Conservation (phyloP, 169 alveolate genomes). For the Plasmodium inui region DNA sequence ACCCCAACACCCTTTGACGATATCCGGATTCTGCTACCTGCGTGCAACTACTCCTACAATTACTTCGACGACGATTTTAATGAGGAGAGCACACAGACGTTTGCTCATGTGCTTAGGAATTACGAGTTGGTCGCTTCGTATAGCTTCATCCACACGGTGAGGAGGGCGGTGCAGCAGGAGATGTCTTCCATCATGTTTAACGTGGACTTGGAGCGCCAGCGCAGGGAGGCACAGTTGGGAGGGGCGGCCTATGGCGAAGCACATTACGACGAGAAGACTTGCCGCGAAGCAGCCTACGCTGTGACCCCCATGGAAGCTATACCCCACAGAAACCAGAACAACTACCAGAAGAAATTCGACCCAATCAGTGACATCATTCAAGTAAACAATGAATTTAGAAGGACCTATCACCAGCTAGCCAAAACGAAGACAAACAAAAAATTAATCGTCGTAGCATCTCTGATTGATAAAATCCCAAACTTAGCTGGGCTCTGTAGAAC, state of each 20-base stretch:
- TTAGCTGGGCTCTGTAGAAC: constrained; percentile 94
- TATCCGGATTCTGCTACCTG: constrained; percentile 31
- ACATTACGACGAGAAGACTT: no score
- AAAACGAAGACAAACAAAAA: constrained; percentile 79
- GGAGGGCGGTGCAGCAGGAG: constrained; percentile 45
- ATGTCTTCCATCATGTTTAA: constrained; percentile 32
- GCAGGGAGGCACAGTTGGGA: neutral
- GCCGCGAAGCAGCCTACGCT: no score
- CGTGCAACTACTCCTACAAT: constrained; percentile 28
- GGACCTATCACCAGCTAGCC: constrained; percentile 13
- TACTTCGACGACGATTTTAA: constrained; percentile 40
- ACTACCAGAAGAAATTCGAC: constrained; percentile 79
- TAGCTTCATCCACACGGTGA: constrained; percentile 19
- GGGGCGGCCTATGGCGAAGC: neutral
- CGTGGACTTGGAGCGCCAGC: constrained; percentile 29
- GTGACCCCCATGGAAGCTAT: neutral
- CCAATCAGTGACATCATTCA: constrained; percentile 23
- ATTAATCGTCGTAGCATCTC: constrained; percentile 90
- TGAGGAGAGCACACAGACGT: constrained; percentile 18
- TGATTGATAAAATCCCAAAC: constrained; percentile 92
- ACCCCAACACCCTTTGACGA: constrained; percentile 5
- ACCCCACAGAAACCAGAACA: constrained; percentile 9
- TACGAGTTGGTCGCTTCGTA: constrained; percentile 36
- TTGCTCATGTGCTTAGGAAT: constrained; percentile 30
- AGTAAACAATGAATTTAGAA: constrained; percentile 23